Base-by-base conservation (phyloP, 164 flowering plant genomes). In the Cinnamomum chago region DNA sequence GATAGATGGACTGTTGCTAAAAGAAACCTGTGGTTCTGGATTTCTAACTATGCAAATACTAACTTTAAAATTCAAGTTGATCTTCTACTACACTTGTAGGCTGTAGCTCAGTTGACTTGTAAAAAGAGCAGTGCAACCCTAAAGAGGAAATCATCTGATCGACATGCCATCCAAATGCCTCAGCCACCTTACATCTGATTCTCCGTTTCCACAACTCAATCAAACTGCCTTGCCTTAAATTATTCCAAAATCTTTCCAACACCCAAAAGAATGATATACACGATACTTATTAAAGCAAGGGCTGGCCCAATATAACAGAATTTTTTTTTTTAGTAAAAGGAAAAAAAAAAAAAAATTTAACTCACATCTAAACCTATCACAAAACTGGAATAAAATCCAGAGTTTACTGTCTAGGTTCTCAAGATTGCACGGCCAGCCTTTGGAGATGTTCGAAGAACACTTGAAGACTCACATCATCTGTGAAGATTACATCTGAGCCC, bases 381-480 rank as follows among this genome's bases (percentile, higher is more conserved):
- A 65, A 67, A 50, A 71, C 50, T 1, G 27, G 33, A 52, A 69
- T 3, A 58, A 70, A 70, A 15, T 23, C 35, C 28, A 52, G n/a
- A 40, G 25, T 3, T 20, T 3, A 55, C n/a, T 20, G n/a, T 55
- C 60, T 33, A 51, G 4, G 25, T 50, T 58, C 70, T 88, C 87
- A 90, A 47, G 93, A 90, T 81, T 94, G 97, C 80, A 94, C 98
- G 10, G 95, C 98, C 77, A 94, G 78, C 86, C 83, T 89, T 82
- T 94, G 98, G 62, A 94, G 98, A 86, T 94, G 98, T 79, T 92
- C 96, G 33, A 92, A 84, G 86, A 94, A 94, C n/a, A 94, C 97
- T 84, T 92, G 95, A 50, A 94, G 87, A 75, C 95, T 92, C 72
- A 94, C 98, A 74, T 94, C 98, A 72, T 94, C 98, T 0, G 98